A percentile compares a stretch with the other conserved stretches of the same genome.
These are phyloP conservation scores for Ustulina deusta DNA, from an alignment of 2,329 filamentous ascomycete genomes.

Conservation along the genomic window DNA sequence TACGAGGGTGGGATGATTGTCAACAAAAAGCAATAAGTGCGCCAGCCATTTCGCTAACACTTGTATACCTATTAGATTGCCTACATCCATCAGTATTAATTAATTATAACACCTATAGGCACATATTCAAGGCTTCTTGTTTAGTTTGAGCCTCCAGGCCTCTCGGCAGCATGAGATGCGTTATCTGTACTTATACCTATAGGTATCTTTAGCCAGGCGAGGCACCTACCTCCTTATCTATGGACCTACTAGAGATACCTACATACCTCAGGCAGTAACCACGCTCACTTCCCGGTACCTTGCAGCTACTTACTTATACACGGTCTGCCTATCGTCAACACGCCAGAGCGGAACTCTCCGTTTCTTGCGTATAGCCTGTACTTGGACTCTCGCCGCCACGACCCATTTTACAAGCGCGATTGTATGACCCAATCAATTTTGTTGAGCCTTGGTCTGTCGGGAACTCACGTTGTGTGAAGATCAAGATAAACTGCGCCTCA, in stretches of 20 bases:
- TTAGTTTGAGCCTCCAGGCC: neutral
- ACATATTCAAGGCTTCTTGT: neutral
- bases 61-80: neutral
- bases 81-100: neutral
- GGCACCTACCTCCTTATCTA: neutral
- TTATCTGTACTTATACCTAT: too few relatives aligned
- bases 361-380: neutral
- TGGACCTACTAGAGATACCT: too few relatives aligned
- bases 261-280: too few relatives aligned
- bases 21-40: constrained; percentile 4
- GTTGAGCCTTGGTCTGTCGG: constrained; percentile 18
- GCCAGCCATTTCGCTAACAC: neutral
- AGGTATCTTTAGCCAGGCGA: too few relatives aligned
- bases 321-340: neutral
- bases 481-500: constrained; percentile 34
- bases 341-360: constrained; percentile 21
- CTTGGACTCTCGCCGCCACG: constrained; percentile 4
- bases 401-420: constrained; percentile 1
- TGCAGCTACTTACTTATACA: constrained; percentile 4
- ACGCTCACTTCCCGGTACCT: constrained; percentile 3
- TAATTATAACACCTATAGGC: neutral
- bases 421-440: constrained; percentile 30
- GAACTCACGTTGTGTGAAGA: constrained; percentile 10
- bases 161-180: too few relatives aligned
- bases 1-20: constrained; percentile 20